These are phyloP conservation scores for Aspergillus ellipticus DNA, from an alignment of 495 filamentous ascomycete genomes.

Conservation along the genomic window DNA sequence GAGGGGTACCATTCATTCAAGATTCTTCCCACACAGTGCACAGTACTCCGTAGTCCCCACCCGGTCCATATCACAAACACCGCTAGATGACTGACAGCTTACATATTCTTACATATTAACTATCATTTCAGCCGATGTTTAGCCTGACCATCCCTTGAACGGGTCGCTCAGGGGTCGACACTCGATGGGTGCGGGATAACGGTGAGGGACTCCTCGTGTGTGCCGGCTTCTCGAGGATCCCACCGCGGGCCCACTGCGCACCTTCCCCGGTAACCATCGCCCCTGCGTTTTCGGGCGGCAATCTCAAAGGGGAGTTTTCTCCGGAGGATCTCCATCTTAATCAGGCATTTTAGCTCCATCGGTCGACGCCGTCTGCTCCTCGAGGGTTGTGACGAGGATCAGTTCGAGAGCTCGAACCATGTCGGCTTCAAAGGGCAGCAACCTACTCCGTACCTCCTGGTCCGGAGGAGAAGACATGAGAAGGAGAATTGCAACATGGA, in stretches of 20 bases:
- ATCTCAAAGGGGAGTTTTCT: neutral
- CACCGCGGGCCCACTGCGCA: neutral
- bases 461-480: too few species aligned
- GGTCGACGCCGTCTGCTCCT: too few species aligned
- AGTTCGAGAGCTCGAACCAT: too few species aligned
- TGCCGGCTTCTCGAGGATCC: neutral
- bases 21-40: too few species aligned
- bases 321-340: neutral
- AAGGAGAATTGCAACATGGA: too few species aligned
- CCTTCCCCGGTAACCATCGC: neutral
- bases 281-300: neutral
- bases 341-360: neutral
- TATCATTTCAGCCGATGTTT: neutral
- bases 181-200: neutral
- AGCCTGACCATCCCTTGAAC: neutral
- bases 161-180: neutral
- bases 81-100: neutral
- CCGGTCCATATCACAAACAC: too few species aligned
- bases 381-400: too few species aligned
- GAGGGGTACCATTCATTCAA: too few species aligned
- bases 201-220: slow-evolving; percentile 1
- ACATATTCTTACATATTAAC: neutral
- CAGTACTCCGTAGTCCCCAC: too few species aligned
- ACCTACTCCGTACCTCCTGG: too few species aligned
- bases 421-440: too few species aligned